Evolutionary conservation across 192 early-diverging fungal genomes (phyloP), one percentile per base, ranked within the genome.

Genomic region (Mortierella antarctica): DNA sequence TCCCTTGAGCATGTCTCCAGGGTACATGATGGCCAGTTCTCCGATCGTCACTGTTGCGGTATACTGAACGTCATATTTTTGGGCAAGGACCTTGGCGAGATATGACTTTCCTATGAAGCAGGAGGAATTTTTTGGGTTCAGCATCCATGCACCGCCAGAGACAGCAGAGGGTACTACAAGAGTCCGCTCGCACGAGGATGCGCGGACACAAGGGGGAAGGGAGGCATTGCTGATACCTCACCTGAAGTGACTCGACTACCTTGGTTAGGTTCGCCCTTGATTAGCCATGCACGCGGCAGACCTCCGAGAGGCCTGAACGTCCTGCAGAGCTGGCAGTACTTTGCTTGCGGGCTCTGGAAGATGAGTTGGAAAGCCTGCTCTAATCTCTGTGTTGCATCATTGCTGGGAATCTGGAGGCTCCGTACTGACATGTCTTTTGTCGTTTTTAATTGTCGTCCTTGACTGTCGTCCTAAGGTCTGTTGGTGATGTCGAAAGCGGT

Each of bases 1-100:
- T 0, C 85, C 85, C 51, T 80, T 83, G 31, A 73, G 79, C 8
- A 82, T 23, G 12, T 84, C 71, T 42, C 80, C 83, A 14, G 83
- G 74, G 53, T 79, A 84, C 59, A 84, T 74, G 4, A 69, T 50
- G 12, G 83, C 83, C 12, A 86, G 62, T 62, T 83, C 76, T 23
- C 85, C 85, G 40, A 86, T 66, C 6, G 83, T 83, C 23, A 74
- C 39, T 15, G 62, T 78, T 12, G 62, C 68, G 3, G 79, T 53
- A 64, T 76, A 67, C 11, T 54, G 51, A 23, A 66, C 61, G 5
- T 20, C 54, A 62, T 70, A 78, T 44, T 69, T 65, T 60, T 58
- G 54, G n/a, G 62, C 41, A 14, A 78, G 62, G 7, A 47, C 51
- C 1, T 70, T 67, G 13, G 48, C 48, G 0, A 71, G 57, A 49